Evolutionary conservation across 2,329 filamentous ascomycete species (phyloP), one percentile per base, ranked within the genome.

Genomic region (Fusarium continuum): DNA sequence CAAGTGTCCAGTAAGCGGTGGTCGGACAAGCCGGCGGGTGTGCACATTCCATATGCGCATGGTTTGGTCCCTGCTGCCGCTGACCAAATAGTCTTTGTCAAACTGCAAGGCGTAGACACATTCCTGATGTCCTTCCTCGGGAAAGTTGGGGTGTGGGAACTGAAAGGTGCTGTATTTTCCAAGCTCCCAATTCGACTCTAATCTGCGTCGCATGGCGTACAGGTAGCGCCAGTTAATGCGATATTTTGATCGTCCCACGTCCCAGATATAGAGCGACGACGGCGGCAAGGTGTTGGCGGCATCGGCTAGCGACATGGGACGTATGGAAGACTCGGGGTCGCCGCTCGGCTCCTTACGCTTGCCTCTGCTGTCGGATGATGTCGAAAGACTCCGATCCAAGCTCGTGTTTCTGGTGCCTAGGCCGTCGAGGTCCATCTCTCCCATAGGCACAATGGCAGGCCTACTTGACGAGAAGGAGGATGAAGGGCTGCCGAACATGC

Each of bases 81-180:
- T 98, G 44, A 98, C 94, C 9, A 99, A 83, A 74, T 90, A 95
- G 63, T 92, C 89, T 2, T 89, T 84, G 49, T 90, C 90, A 72
- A 94, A 96, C 74, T 99, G 94, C 48, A 99, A 88, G 3, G 92
- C 94, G 76, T 99, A 99, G 11, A 99, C 93, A 74, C 93, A 98
- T 73, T 98, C 94, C 17, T 83, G 84, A 73, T 99, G 95, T 1
- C 91, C 92, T 74, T 98, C 94, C 26, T 91, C 84, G 1, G 88
- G 87, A 70, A 93, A 83, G 31, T 87, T 83, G 0, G 93, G 93
- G 71, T 97, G 92, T 1, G 95, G 95, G 2, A 99, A 84, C 73
- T 96, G 92, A 71, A 98, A 98, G 64, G 93, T 96, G 4, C 83
- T 87, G 74, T 85, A 97, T 55, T 88, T 89, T 5, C 91, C 93